phyloP scores from a whole-genome alignment of 768 basidiomycete species.

The Rhizopogon vesiculosus region DNA sequence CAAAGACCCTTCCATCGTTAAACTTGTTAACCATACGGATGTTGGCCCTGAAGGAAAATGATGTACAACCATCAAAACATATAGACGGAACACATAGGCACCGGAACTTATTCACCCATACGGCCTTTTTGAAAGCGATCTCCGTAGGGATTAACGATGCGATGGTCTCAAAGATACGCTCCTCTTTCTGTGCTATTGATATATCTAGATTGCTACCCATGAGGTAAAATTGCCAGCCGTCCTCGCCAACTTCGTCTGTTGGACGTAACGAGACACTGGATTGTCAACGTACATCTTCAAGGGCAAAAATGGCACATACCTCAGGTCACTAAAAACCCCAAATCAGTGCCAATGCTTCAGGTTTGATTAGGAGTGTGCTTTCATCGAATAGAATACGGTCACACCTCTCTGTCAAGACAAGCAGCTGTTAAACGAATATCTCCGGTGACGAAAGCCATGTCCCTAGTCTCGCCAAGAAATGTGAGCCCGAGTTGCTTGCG shows the following conservation, averaged over 20 bases:
- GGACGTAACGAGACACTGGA: background rate
- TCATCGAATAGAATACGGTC: background rate
- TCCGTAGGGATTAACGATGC: background rate
- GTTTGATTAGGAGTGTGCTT: background rate
- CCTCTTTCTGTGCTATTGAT: constrained; percentile 6
- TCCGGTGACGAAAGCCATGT: constrained; percentile 21
- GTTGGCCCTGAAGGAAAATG: constrained; percentile 25
- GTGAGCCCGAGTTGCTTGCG: constrained; percentile 16
- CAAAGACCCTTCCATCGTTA: constrained; percentile 26
- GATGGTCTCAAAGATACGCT: background rate
- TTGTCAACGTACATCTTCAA: too few species aligned
- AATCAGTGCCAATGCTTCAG: constrained; percentile 1
- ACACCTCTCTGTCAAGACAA: constrained; percentile 1
- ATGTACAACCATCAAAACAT: background rate
- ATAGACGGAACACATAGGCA: background rate
- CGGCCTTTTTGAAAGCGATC: background rate
- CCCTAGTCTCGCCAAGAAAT: constrained; percentile 27
- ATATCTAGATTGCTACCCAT: constrained; percentile 9
- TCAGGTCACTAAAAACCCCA: background rate
- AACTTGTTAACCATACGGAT: constrained; percentile 39
- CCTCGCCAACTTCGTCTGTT: background rate
- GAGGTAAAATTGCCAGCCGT: constrained; percentile 2
- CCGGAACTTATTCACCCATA: constrained; percentile 4
- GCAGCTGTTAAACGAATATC: constrained; percentile 29
- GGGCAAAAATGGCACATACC: too few species aligned